phyloP scores from a whole-genome alignment of 305 asterid genomes.

The Stenogyne calaminthoides region DNA sequence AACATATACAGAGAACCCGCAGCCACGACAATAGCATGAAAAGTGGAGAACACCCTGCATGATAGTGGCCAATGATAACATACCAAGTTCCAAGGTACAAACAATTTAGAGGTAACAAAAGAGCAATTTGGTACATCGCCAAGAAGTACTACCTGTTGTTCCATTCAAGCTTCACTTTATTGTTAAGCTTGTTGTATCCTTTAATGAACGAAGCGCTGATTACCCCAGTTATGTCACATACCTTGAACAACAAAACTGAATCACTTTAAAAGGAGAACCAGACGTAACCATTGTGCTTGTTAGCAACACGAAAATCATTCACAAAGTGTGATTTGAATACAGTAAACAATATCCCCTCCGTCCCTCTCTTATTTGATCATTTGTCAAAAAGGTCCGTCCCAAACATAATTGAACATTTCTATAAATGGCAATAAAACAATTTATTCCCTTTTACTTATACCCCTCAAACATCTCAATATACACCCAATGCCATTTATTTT shows the following conservation, averaged over 20 bases:
- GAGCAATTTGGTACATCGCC: background rate
- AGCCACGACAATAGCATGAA: constrained; percentile 78
- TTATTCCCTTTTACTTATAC: no score
- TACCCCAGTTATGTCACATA: constrained; percentile 69
- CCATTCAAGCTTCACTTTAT: constrained; percentile 73
- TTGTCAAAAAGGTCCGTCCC: no score
- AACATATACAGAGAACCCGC: constrained; percentile 69
- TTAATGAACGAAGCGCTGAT: constrained; percentile 55
- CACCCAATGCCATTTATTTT: no score
- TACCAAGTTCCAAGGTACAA: background rate
- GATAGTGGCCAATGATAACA: constrained; percentile 20
- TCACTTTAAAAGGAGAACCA: constrained; percentile 27
- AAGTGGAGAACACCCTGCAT: constrained; percentile 88
- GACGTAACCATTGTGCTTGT: constrained; percentile 29
- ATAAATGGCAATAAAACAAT: no score
- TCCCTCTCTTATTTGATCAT: no score
- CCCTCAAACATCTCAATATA: no score
- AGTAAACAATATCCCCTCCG: constrained; percentile 10
- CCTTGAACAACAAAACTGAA: constrained; percentile 57
- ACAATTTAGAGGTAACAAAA: constrained; percentile 1
- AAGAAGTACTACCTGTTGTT: constrained; percentile 63
- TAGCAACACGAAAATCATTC: constrained; percentile 6
- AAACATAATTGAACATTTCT: no score
- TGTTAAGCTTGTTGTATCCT: constrained; percentile 66
- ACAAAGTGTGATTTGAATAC: background rate